Conservation (phyloP, 441 rosid species). For the Aleurites moluccanus region DNA sequence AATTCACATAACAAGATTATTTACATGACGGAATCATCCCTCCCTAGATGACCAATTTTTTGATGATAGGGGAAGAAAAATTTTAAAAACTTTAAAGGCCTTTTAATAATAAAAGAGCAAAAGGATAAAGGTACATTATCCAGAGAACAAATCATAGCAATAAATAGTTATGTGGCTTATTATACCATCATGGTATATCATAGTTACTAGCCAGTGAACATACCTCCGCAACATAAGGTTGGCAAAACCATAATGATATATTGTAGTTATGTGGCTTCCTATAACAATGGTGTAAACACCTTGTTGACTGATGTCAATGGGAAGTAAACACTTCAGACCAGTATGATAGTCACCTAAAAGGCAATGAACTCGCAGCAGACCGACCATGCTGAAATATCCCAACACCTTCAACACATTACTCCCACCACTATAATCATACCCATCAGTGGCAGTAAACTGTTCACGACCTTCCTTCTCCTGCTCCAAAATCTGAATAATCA, state of each 20-base stretch:
- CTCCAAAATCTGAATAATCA: constrained; percentile 78
- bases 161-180: no score
- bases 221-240: constrained; percentile 94
- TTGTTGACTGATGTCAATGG: constrained; percentile 90
- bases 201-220: background rate
- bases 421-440: constrained; percentile 91
- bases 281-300: constrained; percentile 91
- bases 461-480: constrained; percentile 86
- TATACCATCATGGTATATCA: no score
- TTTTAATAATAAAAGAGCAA: background rate
- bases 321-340: constrained; percentile 84
- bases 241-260: constrained; percentile 96
- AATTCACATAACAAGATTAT: background rate
- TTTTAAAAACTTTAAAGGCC: no score
- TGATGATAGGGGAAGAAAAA: background rate
- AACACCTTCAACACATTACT: constrained; percentile 94
- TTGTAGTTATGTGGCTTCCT: constrained; percentile 88
- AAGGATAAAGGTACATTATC: background rate
- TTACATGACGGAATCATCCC: background rate
- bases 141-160: background rate
- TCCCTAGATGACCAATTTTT: background rate
- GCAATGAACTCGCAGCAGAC: constrained; percentile 90
- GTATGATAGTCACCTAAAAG: constrained; percentile 95
- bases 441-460: constrained; percentile 96
- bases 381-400: constrained; percentile 97